Evolutionary conservation across 108 stramenopile genomes (phyloP), one percentile per base, ranked within the genome.

Genomic region (Fragilaria radians): DNA sequence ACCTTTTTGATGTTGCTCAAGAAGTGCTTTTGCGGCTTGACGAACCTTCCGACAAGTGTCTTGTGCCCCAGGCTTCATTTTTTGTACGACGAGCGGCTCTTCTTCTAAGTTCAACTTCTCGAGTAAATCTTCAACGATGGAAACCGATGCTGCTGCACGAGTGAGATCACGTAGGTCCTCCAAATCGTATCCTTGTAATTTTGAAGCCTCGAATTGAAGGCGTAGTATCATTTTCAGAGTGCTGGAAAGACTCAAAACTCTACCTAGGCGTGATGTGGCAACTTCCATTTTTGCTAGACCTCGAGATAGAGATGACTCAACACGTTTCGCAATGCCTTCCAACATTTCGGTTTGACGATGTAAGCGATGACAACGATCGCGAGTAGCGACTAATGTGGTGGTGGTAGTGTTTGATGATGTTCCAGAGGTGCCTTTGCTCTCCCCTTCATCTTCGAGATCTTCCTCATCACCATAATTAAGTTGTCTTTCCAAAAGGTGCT

Each of bases 141-240:
- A 75, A 1, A 91, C 85, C 31, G 80, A 78, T 5, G 86, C 84
- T 5, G 90, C 90, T 17, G 90, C 90, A 7, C 86, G 55, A 3
- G 90, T 91, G 68, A 91, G 62, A 61, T 91, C 90, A 17, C 86
- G 57, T 72, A 82, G 57, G 60, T 91, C 90, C 30, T 82, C 82
- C 59, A 82, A 72, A 67, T 85, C 81, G 45, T 64, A 76, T 5
- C 70, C 77, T 32, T 77, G 62, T 45, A 91, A 59, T 53, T 91
- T 88, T 47, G 64, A 59, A 0, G 82, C 75, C 63, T 91, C 90
- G 49, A 91, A 88, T 48, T 88, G 84, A 47, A 88, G 33, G 5
- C 85, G 45, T 61, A 91, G 46, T 32, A 86, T 84, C 81, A 83
- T 83, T 72, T 91, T 91, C n/a, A 91, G 47, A 4, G 84, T 86